Evolutionary conservation across 768 basidiomycete species (phyloP).

Genomic region (Dacryopinax spathularia): DNA sequence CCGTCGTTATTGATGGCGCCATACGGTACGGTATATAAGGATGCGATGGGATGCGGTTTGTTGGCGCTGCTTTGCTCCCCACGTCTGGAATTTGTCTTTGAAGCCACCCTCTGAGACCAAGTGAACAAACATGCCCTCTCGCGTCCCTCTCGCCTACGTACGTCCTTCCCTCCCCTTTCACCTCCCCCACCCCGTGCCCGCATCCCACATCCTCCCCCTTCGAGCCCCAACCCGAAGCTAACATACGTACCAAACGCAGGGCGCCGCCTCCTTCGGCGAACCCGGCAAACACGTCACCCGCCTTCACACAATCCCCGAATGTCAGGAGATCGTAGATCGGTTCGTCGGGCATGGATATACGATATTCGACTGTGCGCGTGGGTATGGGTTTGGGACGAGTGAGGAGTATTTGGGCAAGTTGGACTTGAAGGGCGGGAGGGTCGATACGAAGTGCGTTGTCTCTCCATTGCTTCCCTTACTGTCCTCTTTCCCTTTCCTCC

Average conservation of each 20-base stretch:
- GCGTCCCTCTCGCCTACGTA: conserved; percentile 30
- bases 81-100: too few relatives aligned
- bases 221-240: background rate
- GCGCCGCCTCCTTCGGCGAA: conserved; percentile 36
- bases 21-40: too few relatives aligned
- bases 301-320: conserved; percentile 24
- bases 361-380: conserved; percentile 37
- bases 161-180: background rate
- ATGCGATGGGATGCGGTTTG: too few relatives aligned
- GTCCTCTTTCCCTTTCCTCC: conserved; percentile 1
- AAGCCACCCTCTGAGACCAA: too few relatives aligned
- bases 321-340: conserved; percentile 33
- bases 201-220: background rate
- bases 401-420: conserved; percentile 30
- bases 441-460: conserved; percentile 36
- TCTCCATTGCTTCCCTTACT: background rate
- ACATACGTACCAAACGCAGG: conserved; percentile 18
- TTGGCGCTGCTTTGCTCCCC: too few relatives aligned
- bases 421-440: conserved; percentile 26
- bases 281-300: conserved; percentile 32
- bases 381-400: background rate
- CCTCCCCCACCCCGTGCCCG: background rate
- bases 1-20: too few relatives aligned
- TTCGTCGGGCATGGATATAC: conserved; percentile 32
- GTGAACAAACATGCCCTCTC: conserved; percentile 24